Base-by-base conservation (phyloP, 2,329 filamentous ascomycete species). In the Bipolaris zeicola region DNA sequence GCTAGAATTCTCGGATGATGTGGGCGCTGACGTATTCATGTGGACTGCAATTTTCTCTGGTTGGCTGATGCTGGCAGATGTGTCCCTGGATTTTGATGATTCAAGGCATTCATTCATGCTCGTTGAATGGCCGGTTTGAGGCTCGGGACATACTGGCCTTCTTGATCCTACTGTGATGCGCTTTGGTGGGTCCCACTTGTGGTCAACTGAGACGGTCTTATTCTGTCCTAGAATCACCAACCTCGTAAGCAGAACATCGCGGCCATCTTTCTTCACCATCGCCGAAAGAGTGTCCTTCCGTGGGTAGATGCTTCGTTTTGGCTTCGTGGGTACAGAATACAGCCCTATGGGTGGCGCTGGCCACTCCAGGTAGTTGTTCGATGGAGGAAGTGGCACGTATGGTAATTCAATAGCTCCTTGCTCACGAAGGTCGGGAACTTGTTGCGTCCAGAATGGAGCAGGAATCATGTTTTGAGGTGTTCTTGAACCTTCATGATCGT, bases 261-360 rank as follows among this genome's bases (percentile, higher is more conserved):
- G 8, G 6, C 7, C 36, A 31, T 31, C 13, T 11, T 38, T 41
- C 6, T 44, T 20, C 6, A 14, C 0, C 8, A 48, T n/a, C 26
- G 20, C 28, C 16, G 47, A 20, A 24, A 14, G 20, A 33, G 28
- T 26, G 11, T 18, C 6, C 41, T 67, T 62, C 5, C 20, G 18
- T 3, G 56, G 36, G 44, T 51, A 57, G 5, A 41, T 5, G 24
- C 45, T 58, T 34, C 34, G 22, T 43, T 52, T 55, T 10, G 63
- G 60, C 34, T 64, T 66, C 5, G 51, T 55, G 22, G 66, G 57
- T 22, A 64, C 65, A 16, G 58, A 64, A 37, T 67, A 71, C 1
- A 65, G 42, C 3, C 47, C 69, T 22, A 64, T 50, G 31, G 65
- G 65, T 16, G 68, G 70, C 20, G 57, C 42, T 26, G 61, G 55